These are phyloP conservation scores for Vitis labrusca DNA, from an alignment of 164 flowering plant species.

Conservation along the genomic window DNA sequence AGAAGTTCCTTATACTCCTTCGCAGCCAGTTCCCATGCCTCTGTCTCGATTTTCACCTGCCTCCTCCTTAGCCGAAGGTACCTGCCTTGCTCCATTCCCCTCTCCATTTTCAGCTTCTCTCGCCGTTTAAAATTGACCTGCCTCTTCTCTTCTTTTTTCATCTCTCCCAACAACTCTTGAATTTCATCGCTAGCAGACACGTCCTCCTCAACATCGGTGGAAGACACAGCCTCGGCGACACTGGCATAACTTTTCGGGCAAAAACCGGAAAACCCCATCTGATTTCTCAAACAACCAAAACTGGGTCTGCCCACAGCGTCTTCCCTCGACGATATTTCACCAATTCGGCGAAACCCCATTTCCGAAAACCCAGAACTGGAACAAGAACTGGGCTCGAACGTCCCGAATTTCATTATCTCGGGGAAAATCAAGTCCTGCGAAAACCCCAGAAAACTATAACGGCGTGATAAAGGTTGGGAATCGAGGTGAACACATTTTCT, in stretches of 20 bases:
- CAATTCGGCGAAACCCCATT: conserved; percentile 24
- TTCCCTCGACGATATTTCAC: conserved; percentile 19
- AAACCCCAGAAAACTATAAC: conserved; percentile 25
- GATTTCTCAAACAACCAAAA: conserved; percentile 22
- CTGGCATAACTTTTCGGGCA: conserved; percentile 45
- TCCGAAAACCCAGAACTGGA: conserved; percentile 19
- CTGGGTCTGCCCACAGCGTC: conserved; percentile 21
- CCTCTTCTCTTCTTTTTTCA: conserved; percentile 35
- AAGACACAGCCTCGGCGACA: conserved; percentile 59
- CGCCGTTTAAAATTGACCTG: not conserved
- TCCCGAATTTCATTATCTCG: conserved; percentile 20
- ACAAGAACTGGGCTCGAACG: conserved; percentile 10
- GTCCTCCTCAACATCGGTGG: conserved; percentile 62
- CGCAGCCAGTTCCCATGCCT: conserved; percentile 87
- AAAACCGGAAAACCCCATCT: conserved; percentile 20
- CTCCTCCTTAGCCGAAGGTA: conserved; percentile 49
- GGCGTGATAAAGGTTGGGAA: conserved; percentile 10
- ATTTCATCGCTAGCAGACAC: conserved; percentile 45
- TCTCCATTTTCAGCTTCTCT: conserved; percentile 2
- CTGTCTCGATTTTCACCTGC: conserved; percentile 87
- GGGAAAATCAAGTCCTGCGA: conserved; percentile 15
- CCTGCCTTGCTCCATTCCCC: conserved; percentile 38
- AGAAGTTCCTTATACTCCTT: conserved; percentile 84
- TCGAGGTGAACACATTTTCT: conserved; percentile 2
- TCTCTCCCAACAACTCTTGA: conserved; percentile 37